Percentiles rank a stretch among this genome's conserved stretches.
Evolutionary conservation across 129 eudicot species (phyloP).

Genomic region (Calendula officinalis): DNA sequence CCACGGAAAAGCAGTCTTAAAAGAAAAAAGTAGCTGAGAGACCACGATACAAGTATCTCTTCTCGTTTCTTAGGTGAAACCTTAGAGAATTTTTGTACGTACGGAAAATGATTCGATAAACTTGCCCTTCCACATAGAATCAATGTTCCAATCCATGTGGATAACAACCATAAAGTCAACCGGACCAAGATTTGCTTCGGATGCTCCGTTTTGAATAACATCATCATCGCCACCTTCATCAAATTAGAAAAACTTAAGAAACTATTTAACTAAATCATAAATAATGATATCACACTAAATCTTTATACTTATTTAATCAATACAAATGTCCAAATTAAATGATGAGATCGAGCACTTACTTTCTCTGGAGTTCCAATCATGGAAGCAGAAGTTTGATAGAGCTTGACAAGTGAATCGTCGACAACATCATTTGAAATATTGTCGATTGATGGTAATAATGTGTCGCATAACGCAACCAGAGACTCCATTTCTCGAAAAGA

Average conservation of each 20-base stretch:
- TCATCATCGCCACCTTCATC: slow-evolving; percentile 28
- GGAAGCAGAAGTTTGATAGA: slow-evolving; percentile 42
- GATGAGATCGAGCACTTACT: slow-evolving; percentile 2
- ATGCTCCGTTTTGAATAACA: slow-evolving; percentile 21
- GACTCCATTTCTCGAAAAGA: slow-evolving; percentile 41
- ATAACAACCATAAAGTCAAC: slow-evolving; percentile 25
- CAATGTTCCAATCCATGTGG: slow-evolving; percentile 31
- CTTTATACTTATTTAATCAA: background rate
- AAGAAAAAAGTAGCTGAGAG: slow-evolving; percentile 29
- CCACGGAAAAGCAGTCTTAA: slow-evolving; percentile 26
- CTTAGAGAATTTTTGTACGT: slow-evolving; percentile 27
- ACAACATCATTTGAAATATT: background rate
- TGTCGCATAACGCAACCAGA: slow-evolving; percentile 42
- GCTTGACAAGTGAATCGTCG: slow-evolving; percentile 22
- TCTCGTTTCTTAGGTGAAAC: slow-evolving; percentile 36
- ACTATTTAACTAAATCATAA: background rate
- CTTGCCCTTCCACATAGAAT: slow-evolving; percentile 32
- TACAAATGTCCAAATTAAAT: background rate
- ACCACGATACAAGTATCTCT: slow-evolving; percentile 33
- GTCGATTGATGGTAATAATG: slow-evolving; percentile 31
- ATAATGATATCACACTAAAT: background rate
- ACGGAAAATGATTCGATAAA: slow-evolving; percentile 36
- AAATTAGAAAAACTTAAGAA: background rate
- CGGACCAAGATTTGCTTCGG: slow-evolving; percentile 31
- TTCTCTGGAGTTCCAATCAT: slow-evolving; percentile 35